phyloP scores from a whole-genome alignment of 148 eudicot species.

The Beta vulgaris region DNA sequence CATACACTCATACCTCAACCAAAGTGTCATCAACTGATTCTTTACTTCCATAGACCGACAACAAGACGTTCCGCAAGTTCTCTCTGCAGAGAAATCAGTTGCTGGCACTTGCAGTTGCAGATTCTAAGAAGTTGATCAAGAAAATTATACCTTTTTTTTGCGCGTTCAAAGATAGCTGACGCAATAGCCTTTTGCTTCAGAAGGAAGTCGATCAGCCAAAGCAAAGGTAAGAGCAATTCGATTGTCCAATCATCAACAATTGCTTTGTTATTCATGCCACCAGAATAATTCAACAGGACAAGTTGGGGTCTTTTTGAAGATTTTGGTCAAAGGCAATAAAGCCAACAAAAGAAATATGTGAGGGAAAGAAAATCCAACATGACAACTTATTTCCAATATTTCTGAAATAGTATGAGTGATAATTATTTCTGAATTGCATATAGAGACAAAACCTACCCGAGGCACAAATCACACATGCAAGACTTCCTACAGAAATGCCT shows the following conservation, averaged over 20 bases:
- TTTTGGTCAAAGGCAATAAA: slow-evolving; percentile 25
- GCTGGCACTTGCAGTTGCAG: too few relatives aligned
- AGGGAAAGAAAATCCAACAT: background rate
- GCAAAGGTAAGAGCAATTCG: slow-evolving; percentile 69
- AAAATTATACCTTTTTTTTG: slow-evolving; percentile 47
- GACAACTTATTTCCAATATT: too few relatives aligned
- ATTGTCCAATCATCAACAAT: slow-evolving; percentile 98
- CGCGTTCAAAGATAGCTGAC: slow-evolving; percentile 71
- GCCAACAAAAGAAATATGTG: background rate
- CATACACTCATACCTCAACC: slow-evolving; percentile 77
- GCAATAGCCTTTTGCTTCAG: slow-evolving; percentile 74
- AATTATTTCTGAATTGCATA: too few relatives aligned
- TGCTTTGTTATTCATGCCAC: slow-evolving; percentile 99
- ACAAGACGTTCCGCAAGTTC: slow-evolving; percentile 53
- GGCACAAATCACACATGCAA: slow-evolving; percentile 89
- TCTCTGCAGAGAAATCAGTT: slow-evolving; percentile 50
- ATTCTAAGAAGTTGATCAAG: background rate
- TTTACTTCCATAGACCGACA: slow-evolving; percentile 77
- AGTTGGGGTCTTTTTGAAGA: slow-evolving; percentile 31
- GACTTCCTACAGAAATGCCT: slow-evolving; percentile 96
- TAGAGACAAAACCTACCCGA: slow-evolving; percentile 64
- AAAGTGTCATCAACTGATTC: slow-evolving; percentile 84
- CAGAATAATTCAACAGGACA: slow-evolving; percentile 88
- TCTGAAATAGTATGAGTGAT: too few relatives aligned
- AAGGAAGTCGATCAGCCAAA: slow-evolving; percentile 77